phyloP scores from a whole-genome alignment of 2,329 filamentous ascomycete genomes.

The Coniochaeta ligniaria region DNA sequence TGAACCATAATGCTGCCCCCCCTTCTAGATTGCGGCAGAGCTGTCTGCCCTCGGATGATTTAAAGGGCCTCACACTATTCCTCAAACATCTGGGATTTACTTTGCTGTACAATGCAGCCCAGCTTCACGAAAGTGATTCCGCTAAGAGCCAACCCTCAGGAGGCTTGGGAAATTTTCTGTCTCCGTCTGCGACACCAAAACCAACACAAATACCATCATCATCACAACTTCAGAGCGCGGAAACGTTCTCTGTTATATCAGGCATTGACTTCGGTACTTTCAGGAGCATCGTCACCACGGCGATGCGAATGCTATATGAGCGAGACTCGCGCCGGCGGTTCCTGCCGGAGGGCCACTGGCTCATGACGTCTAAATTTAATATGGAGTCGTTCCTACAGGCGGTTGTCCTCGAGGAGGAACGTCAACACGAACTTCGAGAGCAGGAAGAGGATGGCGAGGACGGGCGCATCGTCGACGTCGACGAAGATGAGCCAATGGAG shows the following conservation, averaged over 20 bases:
- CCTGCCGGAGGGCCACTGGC: constrained; percentile 77
- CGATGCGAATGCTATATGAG: constrained; percentile 85
- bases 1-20: constrained; percentile 28
- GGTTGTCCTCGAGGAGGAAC: constrained; percentile 82
- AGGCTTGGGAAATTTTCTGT: background rate
- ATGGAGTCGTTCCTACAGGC: constrained; percentile 82
- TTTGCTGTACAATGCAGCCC: constrained; percentile 74
- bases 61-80: constrained; percentile 71
- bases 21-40: constrained; percentile 49
- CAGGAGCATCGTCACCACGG: constrained; percentile 69
- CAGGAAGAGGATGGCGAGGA: constrained; percentile 47
- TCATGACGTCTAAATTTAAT: constrained; percentile 84
- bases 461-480: constrained; percentile 28
- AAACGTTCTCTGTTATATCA: constrained; percentile 38
- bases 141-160: background rate
- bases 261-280: constrained; percentile 74
- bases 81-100: constrained; percentile 88
- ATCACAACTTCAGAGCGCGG: background rate
- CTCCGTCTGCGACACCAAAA: background rate
- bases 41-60: constrained; percentile 62
- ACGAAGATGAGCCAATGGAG: constrained; percentile 24
- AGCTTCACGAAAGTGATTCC: constrained; percentile 32
- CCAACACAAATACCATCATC: background rate
- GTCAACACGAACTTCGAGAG: constrained; percentile 60
- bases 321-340: constrained; percentile 85